phyloP scores from a whole-genome alignment of 169 alveolate genomes.

The Plasmodium berghei region DNA sequence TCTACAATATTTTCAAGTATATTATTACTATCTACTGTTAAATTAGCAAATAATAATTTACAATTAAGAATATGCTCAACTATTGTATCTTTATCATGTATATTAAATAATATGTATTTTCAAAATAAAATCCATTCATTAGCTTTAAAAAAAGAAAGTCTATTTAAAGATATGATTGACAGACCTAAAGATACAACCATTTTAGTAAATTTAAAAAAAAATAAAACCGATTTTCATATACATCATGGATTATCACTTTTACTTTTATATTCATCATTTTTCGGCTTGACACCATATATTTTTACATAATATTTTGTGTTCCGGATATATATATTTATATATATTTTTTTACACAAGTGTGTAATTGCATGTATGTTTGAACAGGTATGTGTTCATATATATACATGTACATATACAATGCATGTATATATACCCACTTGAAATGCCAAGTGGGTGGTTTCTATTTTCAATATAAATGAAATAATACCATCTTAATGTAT shows the following conservation, averaged over 20 bases:
- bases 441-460: no score
- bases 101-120: slow-evolving; percentile 49
- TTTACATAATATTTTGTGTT: slow-evolving; percentile 31
- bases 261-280: slow-evolving; percentile 38
- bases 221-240: slow-evolving; percentile 52
- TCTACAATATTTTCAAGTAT: slow-evolving; percentile 70
- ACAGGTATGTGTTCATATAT: neutral
- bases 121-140: slow-evolving; percentile 36
- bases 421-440: no score
- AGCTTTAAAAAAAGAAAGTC: slow-evolving; percentile 32
- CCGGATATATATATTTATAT: neutral
- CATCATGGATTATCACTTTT: slow-evolving; percentile 61
- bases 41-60: slow-evolving; percentile 36
- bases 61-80: slow-evolving; percentile 64
- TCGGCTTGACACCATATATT: slow-evolving; percentile 67
- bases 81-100: slow-evolving; percentile 38
- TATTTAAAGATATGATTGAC: slow-evolving; percentile 35
- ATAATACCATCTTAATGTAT: no score
- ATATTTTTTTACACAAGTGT: neutral
- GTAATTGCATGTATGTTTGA: neutral
- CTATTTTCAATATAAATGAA: no score
- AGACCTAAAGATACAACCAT: slow-evolving; percentile 18
- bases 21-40: slow-evolving; percentile 52
- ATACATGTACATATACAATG: neutral
- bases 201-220: slow-evolving; percentile 47